Evolutionary conservation across 257 asterid genomes (phyloP).

Genomic region (Catharanthus roseus): DNA sequence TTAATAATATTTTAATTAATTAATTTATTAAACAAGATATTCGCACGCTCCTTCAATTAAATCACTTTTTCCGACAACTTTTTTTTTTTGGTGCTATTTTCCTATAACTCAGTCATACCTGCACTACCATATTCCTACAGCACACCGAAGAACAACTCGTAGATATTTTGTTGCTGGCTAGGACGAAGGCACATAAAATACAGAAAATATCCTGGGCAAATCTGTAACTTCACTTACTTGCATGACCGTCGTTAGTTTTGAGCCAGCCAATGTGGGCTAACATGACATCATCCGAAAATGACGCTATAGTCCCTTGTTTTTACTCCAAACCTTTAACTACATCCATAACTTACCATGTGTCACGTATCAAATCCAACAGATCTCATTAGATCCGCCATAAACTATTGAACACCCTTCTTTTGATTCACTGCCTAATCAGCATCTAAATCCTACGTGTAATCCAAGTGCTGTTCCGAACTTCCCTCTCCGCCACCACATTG

Average conservation of each 20-base stretch:
- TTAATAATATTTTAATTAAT: no score
- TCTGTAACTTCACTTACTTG: not conserved
- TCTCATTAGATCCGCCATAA: constrained; percentile 27
- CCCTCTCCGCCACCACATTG: constrained; percentile 24
- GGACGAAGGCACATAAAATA: constrained; percentile 8
- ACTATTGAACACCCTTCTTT: constrained; percentile 29
- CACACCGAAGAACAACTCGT: constrained; percentile 2
- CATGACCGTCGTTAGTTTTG: constrained; percentile 15
- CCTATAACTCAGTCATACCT: not conserved
- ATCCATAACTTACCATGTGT: constrained; percentile 27
- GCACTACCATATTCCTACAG: not conserved
- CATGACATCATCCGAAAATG: constrained; percentile 9
- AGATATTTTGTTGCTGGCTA: constrained; percentile 32
- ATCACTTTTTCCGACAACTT: no score
- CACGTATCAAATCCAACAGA: constrained; percentile 26
- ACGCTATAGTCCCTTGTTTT: not conserved
- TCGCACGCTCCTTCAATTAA: no score
- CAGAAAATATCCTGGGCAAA: constrained; percentile 1
- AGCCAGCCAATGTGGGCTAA: constrained; percentile 11
- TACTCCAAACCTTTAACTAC: constrained; percentile 20
- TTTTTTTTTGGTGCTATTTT: no score
- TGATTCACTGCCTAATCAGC: constrained; percentile 28
- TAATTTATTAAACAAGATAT: no score
- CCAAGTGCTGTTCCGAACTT: not conserved
- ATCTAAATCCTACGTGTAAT: not conserved